Conservation (phyloP, 78 protist genomes). For the Dictyostelium capitatum region DNA sequence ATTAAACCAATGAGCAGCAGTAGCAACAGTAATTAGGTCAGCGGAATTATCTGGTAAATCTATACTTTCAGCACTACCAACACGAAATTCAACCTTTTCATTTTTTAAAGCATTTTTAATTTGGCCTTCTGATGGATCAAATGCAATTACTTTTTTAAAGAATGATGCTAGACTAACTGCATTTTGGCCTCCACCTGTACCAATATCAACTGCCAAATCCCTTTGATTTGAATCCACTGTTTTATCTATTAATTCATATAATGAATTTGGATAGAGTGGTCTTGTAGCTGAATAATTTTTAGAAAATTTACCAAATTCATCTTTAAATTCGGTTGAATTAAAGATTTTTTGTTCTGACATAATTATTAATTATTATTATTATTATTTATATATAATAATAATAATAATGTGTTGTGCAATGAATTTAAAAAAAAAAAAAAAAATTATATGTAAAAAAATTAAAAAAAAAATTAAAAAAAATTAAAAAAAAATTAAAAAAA, state of each 20-base stretch:
- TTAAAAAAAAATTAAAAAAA: too few relatives aligned
- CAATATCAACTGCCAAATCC: constrained; percentile 36
- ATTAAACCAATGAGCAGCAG: constrained; percentile 67
- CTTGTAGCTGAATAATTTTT: constrained; percentile 9
- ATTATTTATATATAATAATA: too few relatives aligned
- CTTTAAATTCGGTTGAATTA: constrained; percentile 11
- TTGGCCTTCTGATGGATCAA: constrained; percentile 50
- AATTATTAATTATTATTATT: too few relatives aligned
- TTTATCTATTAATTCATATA: constrained; percentile 1
- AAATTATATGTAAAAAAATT: too few relatives aligned
- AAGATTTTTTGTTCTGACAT: too few relatives aligned
- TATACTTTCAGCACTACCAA: background rate
- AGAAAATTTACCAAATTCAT: background rate
- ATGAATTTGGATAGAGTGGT: constrained; percentile 29
- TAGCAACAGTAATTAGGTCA: constrained; percentile 55
- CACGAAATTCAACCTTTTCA: constrained; percentile 23
- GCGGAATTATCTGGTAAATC: background rate
- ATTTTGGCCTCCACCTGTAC: constrained; percentile 35
- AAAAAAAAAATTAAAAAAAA: too few relatives aligned
- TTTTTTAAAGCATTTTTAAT: constrained; percentile 12
- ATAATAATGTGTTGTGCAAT: too few relatives aligned
- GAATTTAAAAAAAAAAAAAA: too few relatives aligned
- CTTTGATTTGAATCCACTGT: background rate
- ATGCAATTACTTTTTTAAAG: constrained; percentile 44
- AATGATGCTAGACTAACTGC: background rate